These are phyloP conservation scores for Candolleomyces aberdarensis DNA, from an alignment of 768 basidiomycete species.

Conservation along the genomic window DNA sequence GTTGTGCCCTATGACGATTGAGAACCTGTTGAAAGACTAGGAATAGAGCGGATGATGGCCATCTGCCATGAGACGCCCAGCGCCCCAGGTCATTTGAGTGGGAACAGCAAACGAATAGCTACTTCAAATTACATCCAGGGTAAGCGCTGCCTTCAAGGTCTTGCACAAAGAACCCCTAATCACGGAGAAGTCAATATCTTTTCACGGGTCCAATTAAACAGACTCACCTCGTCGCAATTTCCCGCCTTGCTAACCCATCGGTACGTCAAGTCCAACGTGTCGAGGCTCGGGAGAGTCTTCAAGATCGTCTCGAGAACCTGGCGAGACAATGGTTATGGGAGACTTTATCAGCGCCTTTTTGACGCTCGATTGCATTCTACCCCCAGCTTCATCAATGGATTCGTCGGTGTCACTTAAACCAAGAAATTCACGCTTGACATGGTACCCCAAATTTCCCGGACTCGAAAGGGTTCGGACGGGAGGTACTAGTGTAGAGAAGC, in stretches of 20 bases:
- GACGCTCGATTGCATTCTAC: no score
- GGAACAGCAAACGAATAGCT: constrained; percentile 11
- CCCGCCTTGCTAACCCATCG: constrained; percentile 13
- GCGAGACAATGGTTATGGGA: constrained; percentile 11
- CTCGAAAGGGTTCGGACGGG: no score
- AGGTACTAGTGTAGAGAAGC: no score
- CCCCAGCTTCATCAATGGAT: no score
- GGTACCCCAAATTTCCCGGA: no score
- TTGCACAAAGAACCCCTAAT: background rate
- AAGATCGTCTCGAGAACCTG: constrained; percentile 13
- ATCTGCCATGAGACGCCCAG: constrained; percentile 12
- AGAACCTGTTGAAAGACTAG: no score
- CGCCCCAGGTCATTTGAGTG: constrained; percentile 9
- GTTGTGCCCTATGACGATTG: no score
- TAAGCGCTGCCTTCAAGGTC: background rate
- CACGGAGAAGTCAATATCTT: background rate
- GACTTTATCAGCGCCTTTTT: no score
- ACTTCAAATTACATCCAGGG: constrained; percentile 11
- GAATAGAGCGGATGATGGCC: background rate
- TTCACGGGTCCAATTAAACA: background rate
- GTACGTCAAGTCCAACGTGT: constrained; percentile 17
- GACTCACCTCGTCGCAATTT: constrained; percentile 8
- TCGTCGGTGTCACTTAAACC: no score
- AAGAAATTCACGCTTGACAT: no score
- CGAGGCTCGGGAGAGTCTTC: constrained; percentile 11